Evolutionary conservation across 75 land plant species (phyloP).

Genomic region (Selaginella moellendorffii): DNA sequence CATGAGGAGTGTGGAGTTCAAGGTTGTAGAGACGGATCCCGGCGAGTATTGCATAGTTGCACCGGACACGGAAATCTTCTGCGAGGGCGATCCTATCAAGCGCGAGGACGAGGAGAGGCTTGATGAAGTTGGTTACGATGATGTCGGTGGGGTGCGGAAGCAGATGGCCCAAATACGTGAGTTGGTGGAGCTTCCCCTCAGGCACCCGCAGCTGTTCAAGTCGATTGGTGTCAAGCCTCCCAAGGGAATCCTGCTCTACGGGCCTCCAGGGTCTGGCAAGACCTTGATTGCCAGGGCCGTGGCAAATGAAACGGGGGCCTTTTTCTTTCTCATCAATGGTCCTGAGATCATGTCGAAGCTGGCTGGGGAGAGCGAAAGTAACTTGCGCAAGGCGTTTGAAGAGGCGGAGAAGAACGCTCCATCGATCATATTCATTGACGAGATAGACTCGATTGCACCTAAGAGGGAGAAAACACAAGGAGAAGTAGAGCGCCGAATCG

Average conservation of each 20-base stretch:
- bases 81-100: slow-evolving; percentile 66
- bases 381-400: slow-evolving; percentile 8
- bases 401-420: slow-evolving; percentile 14
- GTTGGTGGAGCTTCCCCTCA: slow-evolving; percentile 64
- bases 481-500: slow-evolving; percentile 77
- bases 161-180: slow-evolving; percentile 87
- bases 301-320: slow-evolving; percentile 15
- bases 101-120: slow-evolving; percentile 31
- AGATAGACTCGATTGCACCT: slow-evolving; percentile 14
- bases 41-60: slow-evolving; percentile 71
- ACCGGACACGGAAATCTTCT: slow-evolving; percentile 75
- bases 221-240: slow-evolving; percentile 82
- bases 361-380: slow-evolving; percentile 12
- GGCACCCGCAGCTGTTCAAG: slow-evolving; percentile 77
- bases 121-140: slow-evolving; percentile 78
- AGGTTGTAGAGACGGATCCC: slow-evolving; percentile 70
- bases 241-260: slow-evolving; percentile 66
- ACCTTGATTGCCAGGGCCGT: slow-evolving; percentile 11
- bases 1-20: slow-evolving; percentile 66
- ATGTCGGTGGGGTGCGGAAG: slow-evolving; percentile 82
- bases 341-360: slow-evolving; percentile 14
- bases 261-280: slow-evolving; percentile 84
- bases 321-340: slow-evolving; percentile 11
- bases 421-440: slow-evolving; percentile 14
- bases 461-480: slow-evolving; percentile 67